phyloP scores from a whole-genome alignment of 2,329 filamentous ascomycete species.

The Pseudocercospora crystallina region DNA sequence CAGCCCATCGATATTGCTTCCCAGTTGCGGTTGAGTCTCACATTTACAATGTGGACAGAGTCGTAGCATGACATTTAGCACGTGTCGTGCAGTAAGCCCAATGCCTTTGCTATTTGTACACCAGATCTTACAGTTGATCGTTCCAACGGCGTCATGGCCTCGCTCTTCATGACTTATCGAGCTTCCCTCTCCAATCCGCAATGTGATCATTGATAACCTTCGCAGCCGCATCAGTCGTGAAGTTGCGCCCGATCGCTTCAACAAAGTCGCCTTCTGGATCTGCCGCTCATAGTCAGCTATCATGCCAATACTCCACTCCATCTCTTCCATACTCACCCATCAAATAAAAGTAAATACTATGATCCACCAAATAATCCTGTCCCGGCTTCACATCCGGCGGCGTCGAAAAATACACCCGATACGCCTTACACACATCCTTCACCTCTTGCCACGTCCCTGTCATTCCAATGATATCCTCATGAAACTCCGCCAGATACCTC shows the following conservation, averaged over 20 bases:
- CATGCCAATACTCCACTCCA: not conserved
- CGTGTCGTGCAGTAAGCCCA: no score
- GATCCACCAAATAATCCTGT: constrained; percentile 95
- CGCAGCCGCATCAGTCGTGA: constrained; percentile 83
- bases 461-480: constrained; percentile 78
- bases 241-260: constrained; percentile 91
- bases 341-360: constrained; percentile 99
- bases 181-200: constrained; percentile 66
- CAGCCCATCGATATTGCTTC: no score
- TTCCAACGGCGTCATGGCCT: not conserved
- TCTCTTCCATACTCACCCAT: constrained; percentile 63
- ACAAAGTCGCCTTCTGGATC: constrained; percentile 98
- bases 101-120: constrained; percentile 1
- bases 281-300: constrained; percentile 32
- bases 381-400: constrained; percentile 84
- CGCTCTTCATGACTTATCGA: constrained; percentile 45
- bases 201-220: constrained; percentile 84
- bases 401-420: constrained; percentile 96
- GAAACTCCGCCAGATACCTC: constrained; percentile 87
- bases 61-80: no score
- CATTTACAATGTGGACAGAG: no score
- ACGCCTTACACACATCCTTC: constrained; percentile 91
- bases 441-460: constrained; percentile 93
- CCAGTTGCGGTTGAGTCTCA: no score
- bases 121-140: not conserved